phyloP scores from a whole-genome alignment of 2,329 filamentous ascomycete genomes.

The Colletotrichum eremochloae region DNA sequence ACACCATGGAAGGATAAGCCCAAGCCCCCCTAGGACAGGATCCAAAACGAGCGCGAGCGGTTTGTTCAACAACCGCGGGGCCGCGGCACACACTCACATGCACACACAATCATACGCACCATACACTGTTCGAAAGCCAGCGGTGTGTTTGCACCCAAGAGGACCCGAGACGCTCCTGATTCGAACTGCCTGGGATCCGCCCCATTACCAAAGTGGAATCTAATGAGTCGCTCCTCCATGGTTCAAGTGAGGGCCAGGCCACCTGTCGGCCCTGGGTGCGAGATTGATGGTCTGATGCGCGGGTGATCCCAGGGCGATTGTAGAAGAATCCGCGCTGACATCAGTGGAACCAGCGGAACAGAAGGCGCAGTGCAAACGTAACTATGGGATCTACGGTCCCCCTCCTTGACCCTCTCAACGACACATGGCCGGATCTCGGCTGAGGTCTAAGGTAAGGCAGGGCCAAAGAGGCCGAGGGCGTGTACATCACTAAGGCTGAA shows the following conservation, averaged over 20 bases:
- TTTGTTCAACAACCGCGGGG: neutral
- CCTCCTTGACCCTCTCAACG: neutral
- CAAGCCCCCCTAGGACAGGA: neutral
- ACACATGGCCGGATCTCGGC: slow-evolving; percentile 19
- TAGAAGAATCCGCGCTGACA: neutral
- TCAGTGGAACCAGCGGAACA: neutral
- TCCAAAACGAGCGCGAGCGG: neutral
- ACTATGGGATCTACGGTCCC: neutral
- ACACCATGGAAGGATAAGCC: neutral
- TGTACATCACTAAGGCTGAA: slow-evolving; percentile 26
- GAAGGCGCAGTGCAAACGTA: neutral
- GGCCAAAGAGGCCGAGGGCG: neutral
- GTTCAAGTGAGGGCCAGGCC: neutral
- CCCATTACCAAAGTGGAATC: neutral
- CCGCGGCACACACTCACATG: neutral
- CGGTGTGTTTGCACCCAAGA: neutral
- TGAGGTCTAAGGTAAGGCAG: slow-evolving; percentile 25
- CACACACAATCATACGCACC: neutral
- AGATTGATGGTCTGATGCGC: neutral
- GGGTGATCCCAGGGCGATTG: neutral
- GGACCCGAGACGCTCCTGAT: slow-evolving; percentile 12
- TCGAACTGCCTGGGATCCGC: neutral
- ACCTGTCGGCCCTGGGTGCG: neutral
- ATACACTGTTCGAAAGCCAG: neutral
- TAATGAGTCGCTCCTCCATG: neutral